These are phyloP conservation scores for Didymella exigua DNA, from an alignment of 2,329 filamentous ascomycete genomes.

Conservation along the genomic window DNA sequence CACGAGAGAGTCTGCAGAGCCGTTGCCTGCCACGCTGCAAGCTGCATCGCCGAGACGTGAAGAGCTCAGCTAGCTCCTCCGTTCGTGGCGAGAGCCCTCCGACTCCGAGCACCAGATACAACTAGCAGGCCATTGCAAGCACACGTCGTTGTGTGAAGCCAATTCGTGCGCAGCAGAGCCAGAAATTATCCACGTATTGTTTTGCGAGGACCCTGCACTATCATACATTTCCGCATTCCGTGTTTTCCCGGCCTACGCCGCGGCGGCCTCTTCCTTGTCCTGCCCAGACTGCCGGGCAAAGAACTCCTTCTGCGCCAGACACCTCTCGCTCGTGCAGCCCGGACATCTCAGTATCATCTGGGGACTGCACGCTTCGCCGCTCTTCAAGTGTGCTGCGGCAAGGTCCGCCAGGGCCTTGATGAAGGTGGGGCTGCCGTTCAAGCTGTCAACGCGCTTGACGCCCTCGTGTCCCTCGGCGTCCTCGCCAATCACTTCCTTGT, in stretches of 20 bases:
- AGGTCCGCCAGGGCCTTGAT: slow-evolving; percentile 89
- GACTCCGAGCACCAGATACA: not conserved
- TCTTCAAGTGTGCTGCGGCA: slow-evolving; percentile 77
- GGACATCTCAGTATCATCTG: slow-evolving; percentile 94
- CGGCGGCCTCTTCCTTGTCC: slow-evolving; percentile 22
- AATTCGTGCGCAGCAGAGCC: not conserved
- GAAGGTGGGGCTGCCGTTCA: slow-evolving; percentile 91
- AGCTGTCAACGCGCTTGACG: slow-evolving; percentile 85
- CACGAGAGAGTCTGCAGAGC: not conserved
- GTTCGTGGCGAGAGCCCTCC: not conserved
- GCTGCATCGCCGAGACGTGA: not conserved
- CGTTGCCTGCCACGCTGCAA: not conserved
- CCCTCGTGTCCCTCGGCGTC: slow-evolving; percentile 59
- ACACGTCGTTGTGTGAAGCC: not conserved
- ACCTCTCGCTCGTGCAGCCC: slow-evolving; percentile 88
- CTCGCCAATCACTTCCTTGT: slow-evolving; percentile 93
- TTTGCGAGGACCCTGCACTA: slow-evolving; percentile 5
- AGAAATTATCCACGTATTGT: not conserved
- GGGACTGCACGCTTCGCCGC: slow-evolving; percentile 71
- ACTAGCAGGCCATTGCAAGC: not conserved
- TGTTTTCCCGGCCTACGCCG: slow-evolving; percentile 16
- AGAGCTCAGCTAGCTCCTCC: not conserved
- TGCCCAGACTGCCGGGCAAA: slow-evolving; percentile 57
- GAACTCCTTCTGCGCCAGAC: slow-evolving; percentile 75
- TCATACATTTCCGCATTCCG: slow-evolving; percentile 15